Percentiles rank a stretch among this genome's conserved stretches.
Evolutionary conservation across 345 rosid genomes (phyloP).

Genomic region (Microcos paniculata): DNA sequence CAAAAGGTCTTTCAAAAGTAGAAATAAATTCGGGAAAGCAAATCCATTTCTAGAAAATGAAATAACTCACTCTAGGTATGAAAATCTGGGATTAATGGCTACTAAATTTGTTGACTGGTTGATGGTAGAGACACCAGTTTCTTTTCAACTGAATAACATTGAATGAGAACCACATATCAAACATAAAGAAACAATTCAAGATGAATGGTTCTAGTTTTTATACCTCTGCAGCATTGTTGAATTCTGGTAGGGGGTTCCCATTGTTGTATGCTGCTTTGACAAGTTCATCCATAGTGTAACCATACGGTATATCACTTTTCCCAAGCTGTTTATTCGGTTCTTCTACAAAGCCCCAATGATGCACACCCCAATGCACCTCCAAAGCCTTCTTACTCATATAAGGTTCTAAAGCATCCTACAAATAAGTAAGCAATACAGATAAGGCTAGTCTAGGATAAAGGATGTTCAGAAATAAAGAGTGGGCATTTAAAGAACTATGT

Average conservation of each 20-base stretch:
- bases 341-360: conserved; percentile 65
- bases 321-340: conserved; percentile 65
- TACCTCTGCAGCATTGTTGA: conserved; percentile 90
- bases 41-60: neutral
- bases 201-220: neutral
- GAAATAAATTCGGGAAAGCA: neutral
- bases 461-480: neutral
- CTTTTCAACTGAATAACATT: neutral
- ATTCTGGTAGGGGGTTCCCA: conserved; percentile 80
- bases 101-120: neutral
- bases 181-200: neutral
- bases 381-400: conserved; percentile 70
- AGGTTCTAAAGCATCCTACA: conserved; percentile 89
- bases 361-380: conserved; percentile 83
- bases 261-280: conserved; percentile 75
- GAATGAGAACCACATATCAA: neutral
- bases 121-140: neutral
- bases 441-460: neutral
- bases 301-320: conserved; percentile 61
- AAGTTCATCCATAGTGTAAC: conserved; percentile 85
- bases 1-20: neutral
- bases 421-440: neutral
- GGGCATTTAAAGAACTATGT: no score
- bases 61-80: neutral
- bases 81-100: neutral